A percentile compares a stretch with the other conserved stretches of the same genome.
Conservation (phyloP, 768 basidiomycete genomes). For the Mycena galericulata region DNA sequence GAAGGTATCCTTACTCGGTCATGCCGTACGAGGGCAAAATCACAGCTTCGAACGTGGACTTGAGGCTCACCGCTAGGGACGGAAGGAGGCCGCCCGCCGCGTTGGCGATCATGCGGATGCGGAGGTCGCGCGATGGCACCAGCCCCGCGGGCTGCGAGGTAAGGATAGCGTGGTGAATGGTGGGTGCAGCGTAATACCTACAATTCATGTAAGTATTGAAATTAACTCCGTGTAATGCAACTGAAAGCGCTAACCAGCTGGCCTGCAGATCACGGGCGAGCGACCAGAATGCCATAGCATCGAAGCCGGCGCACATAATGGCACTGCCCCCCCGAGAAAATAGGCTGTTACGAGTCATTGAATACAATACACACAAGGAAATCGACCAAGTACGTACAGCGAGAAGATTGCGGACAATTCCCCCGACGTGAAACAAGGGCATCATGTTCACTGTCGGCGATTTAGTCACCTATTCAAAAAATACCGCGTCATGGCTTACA, state of each 20-base stretch:
- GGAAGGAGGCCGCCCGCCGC: conserved; percentile 67
- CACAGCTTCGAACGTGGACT: conserved; percentile 61
- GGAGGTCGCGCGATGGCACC: conserved; percentile 47
- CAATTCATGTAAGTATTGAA: background rate
- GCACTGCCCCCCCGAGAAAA: conserved; percentile 66
- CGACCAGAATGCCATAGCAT: conserved; percentile 64
- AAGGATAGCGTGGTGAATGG: conserved; percentile 63
- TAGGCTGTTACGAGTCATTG: conserved; percentile 43
- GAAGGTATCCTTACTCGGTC: conserved; percentile 54
- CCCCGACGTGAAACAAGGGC: conserved; percentile 73
- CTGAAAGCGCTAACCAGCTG: conserved; percentile 58
- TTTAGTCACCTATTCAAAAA: background rate
- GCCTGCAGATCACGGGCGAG: conserved; percentile 50
- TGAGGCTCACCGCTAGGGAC: conserved; percentile 61
- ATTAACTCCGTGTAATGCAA: background rate
- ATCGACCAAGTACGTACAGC: conserved; percentile 41
- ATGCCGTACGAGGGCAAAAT: conserved; percentile 73
- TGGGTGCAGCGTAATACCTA: conserved; percentile 65
- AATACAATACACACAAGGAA: conserved; percentile 6
- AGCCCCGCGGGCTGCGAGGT: conserved; percentile 48
- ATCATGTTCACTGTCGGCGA: conserved; percentile 55
- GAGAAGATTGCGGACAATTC: conserved; percentile 68
- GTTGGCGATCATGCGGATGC: conserved; percentile 61
- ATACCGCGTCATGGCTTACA: conserved; percentile 43
- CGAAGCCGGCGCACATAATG: conserved; percentile 67